These are phyloP conservation scores for Pseudotulostoma volvatum DNA, from an alignment of 495 filamentous ascomycete genomes.

Conservation along the genomic window DNA sequence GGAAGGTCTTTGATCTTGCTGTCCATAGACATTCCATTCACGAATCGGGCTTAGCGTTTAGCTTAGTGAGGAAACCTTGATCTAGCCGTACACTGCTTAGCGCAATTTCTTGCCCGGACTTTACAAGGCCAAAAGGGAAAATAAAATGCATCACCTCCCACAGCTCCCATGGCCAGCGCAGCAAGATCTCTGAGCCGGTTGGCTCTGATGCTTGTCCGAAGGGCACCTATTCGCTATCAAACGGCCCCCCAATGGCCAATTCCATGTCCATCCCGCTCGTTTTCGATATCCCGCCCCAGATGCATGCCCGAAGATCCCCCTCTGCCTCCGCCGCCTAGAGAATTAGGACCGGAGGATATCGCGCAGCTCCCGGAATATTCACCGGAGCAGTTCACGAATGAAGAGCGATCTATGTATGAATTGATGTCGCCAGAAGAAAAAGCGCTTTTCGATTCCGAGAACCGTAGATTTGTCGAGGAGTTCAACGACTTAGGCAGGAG, in stretches of 20 bases:
- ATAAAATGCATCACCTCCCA: too few relatives aligned
- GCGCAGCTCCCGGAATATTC: slow-evolving; percentile 24
- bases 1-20: too few relatives aligned
- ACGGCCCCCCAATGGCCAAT: slow-evolving; percentile 4
- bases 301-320: slow-evolving; percentile 24
- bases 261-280: slow-evolving; percentile 15
- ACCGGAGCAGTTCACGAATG: slow-evolving; percentile 20
- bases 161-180: slow-evolving; percentile 23
- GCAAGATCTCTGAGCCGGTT: slow-evolving; percentile 25
- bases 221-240: slow-evolving; percentile 6
- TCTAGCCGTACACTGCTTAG: too few relatives aligned
- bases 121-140: too few relatives aligned
- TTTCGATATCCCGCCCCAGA: slow-evolving; percentile 23
- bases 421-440: slow-evolving; percentile 32
- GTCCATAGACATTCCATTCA: too few relatives aligned
- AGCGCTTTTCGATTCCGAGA: slow-evolving; percentile 25
- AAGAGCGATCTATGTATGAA: slow-evolving; percentile 32
- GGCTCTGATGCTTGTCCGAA: slow-evolving; percentile 16
- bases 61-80: too few relatives aligned
- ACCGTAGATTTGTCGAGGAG: slow-evolving; percentile 19
- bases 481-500: slow-evolving; percentile 25
- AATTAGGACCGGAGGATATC: slow-evolving; percentile 18
- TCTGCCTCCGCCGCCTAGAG: slow-evolving; percentile 17
- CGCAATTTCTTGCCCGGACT: too few relatives aligned
- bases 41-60: too few relatives aligned